Base-by-base conservation (phyloP, 352 stramenopile species). In the Globisporangium irregulare region DNA sequence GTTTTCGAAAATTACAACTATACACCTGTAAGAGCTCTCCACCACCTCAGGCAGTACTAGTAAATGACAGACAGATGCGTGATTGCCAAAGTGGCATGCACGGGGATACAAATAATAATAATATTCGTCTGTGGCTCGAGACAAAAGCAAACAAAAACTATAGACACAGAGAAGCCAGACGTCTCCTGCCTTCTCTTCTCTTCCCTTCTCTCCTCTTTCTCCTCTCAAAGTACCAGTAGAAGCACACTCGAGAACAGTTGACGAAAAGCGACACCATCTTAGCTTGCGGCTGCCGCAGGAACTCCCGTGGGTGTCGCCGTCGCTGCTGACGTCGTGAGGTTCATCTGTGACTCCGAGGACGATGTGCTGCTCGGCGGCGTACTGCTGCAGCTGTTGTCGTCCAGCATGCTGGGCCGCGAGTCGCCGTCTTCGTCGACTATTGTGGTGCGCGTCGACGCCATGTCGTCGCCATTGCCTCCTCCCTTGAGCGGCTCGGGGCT, bases 321-420 rank as follows among this genome's bases (percentile, higher is more conserved):
- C 67, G 59, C 50, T 68, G 59, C 50, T 54, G 34, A 57, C 55
- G 54, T 32, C 54, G 54, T n/a, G 25, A 38, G 15, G 25, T 36
- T 38, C 29, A 55, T 25, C 50, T 70, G 71, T 43, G 67, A 66
- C 22, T 63, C 62, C n/a, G 68, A 67, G 15, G 73, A 76, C 32
- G 74, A 81, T 46, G 66, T 77, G 48, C 71, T 77, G 53, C 78
- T 81, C 29, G 68, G 70, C 38, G 75, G 72, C 58, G 75, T 81
- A 59, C 73, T 81, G 69, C 80, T 78, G 69, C 69, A 80, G 27
- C 70, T 67, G 53, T 41, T 71, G 32, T 80, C 74, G 59, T 78
- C 74, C 32, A 73, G 53, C 32, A 69, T 67, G 41, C 78, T 85
- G n/a, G 71, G 65, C 6, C 69, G 74, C 29, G 69, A 74, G 32